These are phyloP conservation scores for Vinca minor DNA, from an alignment of 257 asterid species.

Conservation along the genomic window DNA sequence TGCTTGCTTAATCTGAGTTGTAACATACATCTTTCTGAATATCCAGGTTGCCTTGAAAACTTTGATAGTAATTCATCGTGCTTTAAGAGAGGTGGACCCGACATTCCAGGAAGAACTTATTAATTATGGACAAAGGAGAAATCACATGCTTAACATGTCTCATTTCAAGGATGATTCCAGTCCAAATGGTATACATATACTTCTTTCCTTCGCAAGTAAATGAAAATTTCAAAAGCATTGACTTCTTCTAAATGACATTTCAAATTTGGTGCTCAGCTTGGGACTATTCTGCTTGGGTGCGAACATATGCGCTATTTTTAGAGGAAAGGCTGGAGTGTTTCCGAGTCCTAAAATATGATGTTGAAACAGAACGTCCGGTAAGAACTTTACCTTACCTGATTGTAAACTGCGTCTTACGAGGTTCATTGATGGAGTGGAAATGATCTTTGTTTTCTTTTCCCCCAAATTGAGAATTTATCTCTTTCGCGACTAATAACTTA, in stretches of 20 bases:
- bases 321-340: conserved; percentile 98
- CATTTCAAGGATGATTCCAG: conserved; percentile 98
- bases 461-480: not conserved
- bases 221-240: no score
- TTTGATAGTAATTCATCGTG: conserved; percentile 90
- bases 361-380: conserved; percentile 74
- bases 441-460: not conserved
- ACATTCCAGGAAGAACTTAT: conserved; percentile 89
- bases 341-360: conserved; percentile 74
- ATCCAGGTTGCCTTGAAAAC: conserved; percentile 92
- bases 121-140: conserved; percentile 67
- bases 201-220: no score
- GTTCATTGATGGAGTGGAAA: not conserved
- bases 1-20: not conserved
- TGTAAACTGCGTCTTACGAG: not conserved
- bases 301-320: conserved; percentile 73
- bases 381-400: conserved; percentile 4
- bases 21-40: conserved; percentile 1
- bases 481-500: not conserved
- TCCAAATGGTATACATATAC: conserved; percentile 22
- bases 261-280: conserved; percentile 47
- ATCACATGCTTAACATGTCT: conserved; percentile 81
- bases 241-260: no score
- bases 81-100: conserved; percentile 90
- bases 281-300: conserved; percentile 98